Base-by-base conservation (phyloP, 208 protist genomes). In the Angomonas desouzai region DNA sequence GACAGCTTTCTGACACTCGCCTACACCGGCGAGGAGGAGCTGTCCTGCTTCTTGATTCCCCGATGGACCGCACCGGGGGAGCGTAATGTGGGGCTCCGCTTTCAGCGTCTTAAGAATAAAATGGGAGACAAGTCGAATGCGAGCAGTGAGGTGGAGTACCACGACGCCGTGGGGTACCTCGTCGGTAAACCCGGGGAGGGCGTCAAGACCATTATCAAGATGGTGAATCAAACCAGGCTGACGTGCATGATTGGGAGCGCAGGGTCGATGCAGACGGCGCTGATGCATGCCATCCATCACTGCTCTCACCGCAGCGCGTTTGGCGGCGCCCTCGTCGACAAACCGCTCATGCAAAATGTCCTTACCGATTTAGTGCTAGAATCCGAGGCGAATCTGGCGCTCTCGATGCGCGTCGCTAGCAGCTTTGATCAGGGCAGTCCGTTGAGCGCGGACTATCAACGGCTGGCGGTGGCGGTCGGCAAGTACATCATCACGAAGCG, bases 401-500 rank as follows among this genome's bases (percentile, higher is more conserved):
- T 76, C 20, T 59, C 47, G 18, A 18, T 65, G 28, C 68, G 68
- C 36, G 36, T 72, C 18, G 74, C 64, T 18, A n/a, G 27, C 55
- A 62, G 51, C 59, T 73, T 74, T 38, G 64, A 68, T 49, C 10
- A 43, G 18, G 28, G 11, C 10, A 47, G 43, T 25, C 4, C 2
- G n/a, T 30, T 57, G 23, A 20, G 22, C 6, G 9, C 22, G 13
- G 59, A 70, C 28, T 72, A 77, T 48, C n/a, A 23, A 28, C 69
- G 76, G 22, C 63, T 81, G 29, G 76, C 76, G 9, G 68, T 68
- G 28, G 57, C 76, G 27, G 33, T 81, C 9, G 58, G 48, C 48
- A 81, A 81, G 70, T 81, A 81, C 70, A 68, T 36, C 18, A 58
- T 74, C 18, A 77, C 70, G 57, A 81, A 81, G 59, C 65, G 62